These are phyloP conservation scores for Entoloma clypeatum DNA, from an alignment of 1,284 basidiomycete species.

Conservation along the genomic window DNA sequence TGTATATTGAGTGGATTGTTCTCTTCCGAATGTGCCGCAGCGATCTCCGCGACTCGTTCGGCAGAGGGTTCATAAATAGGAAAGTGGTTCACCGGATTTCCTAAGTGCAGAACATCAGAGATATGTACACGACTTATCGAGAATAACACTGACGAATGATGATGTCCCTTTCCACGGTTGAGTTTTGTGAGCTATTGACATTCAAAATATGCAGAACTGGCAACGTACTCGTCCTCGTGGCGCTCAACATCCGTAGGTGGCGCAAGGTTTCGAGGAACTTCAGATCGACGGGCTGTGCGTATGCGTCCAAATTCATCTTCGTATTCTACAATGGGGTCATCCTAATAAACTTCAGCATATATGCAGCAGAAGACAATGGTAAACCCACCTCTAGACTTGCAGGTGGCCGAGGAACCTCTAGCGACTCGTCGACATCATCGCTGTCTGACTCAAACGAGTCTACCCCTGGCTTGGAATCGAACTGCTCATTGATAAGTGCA, in stretches of 20 bases:
- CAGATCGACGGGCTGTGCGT: constrained; percentile 64
- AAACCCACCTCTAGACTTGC: constrained; percentile 39
- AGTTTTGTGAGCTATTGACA: constrained; percentile 8
- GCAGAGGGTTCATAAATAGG: constrained; percentile 83
- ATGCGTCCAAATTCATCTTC: constrained; percentile 83
- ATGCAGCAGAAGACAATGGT: neutral
- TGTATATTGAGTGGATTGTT: constrained; percentile 70
- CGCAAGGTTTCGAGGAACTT: constrained; percentile 68
- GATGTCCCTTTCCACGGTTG: constrained; percentile 45
- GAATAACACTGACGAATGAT: constrained; percentile 49
- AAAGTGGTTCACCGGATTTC: constrained; percentile 76
- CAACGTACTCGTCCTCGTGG: constrained; percentile 57
- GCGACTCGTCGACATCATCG: constrained; percentile 71
- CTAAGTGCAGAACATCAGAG: constrained; percentile 33
- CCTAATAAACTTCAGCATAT: constrained; percentile 30
- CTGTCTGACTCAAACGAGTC: constrained; percentile 61
- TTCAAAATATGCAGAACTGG: constrained; percentile 2
- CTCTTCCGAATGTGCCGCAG: constrained; percentile 70
- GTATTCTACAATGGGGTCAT: constrained; percentile 80
- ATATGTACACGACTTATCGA: constrained; percentile 22
- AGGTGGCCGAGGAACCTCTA: constrained; percentile 49
- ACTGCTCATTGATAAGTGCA: constrained; percentile 40
- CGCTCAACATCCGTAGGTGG: constrained; percentile 33
- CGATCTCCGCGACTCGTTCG: constrained; percentile 74
- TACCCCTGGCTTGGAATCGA: constrained; percentile 60